Evolutionary conservation across 441 rosid species (phyloP).

Genomic region (Raphanus hybrid): DNA sequence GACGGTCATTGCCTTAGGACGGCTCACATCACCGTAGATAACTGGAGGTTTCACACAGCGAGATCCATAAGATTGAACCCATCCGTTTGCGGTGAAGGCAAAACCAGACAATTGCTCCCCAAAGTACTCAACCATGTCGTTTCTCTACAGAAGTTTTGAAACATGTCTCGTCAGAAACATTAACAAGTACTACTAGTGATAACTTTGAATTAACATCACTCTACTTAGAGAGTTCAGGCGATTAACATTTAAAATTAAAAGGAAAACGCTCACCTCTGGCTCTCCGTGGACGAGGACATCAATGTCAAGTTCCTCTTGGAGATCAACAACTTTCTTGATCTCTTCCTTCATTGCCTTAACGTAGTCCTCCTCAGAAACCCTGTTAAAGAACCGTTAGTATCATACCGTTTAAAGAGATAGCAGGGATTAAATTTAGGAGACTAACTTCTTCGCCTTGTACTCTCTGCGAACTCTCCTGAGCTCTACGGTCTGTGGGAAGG

Average conservation of each 20-base stretch:
- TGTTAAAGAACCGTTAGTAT: constrained; percentile 32
- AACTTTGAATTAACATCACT: neutral
- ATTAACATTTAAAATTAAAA: neutral
- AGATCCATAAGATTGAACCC: constrained; percentile 99
- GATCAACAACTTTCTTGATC: constrained; percentile 87
- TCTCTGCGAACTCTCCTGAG: constrained; percentile 97
- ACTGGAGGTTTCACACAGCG: constrained; percentile 98
- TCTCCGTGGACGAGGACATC: constrained; percentile 99
- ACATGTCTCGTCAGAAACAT: constrained; percentile 28
- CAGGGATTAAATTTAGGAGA: constrained; percentile 21
- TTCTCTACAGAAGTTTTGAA: constrained; percentile 62
- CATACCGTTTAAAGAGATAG: neutral
- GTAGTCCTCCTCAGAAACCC: constrained; percentile 88
- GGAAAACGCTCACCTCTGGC: constrained; percentile 77
- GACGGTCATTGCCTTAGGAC: constrained; percentile 97
- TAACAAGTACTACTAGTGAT: neutral
- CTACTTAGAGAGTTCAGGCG: neutral
- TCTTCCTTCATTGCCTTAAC: constrained; percentile 86
- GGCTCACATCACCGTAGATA: constrained; percentile 99
- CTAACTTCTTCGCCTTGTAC: constrained; percentile 97
- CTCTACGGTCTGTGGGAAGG: constrained; percentile 94
- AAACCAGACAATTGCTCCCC: constrained; percentile 98
- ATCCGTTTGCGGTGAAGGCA: constrained; percentile 92
- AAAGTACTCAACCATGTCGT: constrained; percentile 99
- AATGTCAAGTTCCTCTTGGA: constrained; percentile 94